phyloP scores from a whole-genome alignment of 179 eudicot genomes.

The Spergularia azorica region DNA sequence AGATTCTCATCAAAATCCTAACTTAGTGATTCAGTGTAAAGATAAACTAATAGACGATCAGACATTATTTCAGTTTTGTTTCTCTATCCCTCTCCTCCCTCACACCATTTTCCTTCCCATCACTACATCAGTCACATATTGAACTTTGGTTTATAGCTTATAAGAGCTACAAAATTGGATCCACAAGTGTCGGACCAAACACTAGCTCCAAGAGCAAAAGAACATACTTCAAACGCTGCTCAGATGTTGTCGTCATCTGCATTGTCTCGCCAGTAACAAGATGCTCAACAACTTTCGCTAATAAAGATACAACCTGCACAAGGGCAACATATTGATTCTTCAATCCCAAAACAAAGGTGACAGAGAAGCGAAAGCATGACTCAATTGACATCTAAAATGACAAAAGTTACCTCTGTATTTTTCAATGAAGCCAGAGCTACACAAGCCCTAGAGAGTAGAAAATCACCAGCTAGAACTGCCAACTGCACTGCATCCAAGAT shows the following conservation, averaged over 20 bases:
- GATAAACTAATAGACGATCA: no score
- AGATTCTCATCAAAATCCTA: not conserved
- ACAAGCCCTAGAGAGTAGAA: slow-evolving; percentile 93
- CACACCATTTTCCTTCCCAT: not conserved
- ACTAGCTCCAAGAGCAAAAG: slow-evolving; percentile 1
- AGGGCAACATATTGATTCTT: not conserved
- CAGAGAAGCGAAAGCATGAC: not conserved
- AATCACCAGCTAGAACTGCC: slow-evolving; percentile 94
- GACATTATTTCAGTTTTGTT: no score
- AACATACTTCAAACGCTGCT: slow-evolving; percentile 78
- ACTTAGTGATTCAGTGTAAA: no score
- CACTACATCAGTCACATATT: not conserved
- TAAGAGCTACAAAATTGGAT: no score
- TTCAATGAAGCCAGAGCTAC: slow-evolving; percentile 86
- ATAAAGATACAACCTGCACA: slow-evolving; percentile 80
- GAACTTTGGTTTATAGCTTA: not conserved
- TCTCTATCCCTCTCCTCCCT: not conserved
- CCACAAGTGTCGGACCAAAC: not conserved
- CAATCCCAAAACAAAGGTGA: slow-evolving; percentile 1
- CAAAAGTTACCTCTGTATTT: slow-evolving; percentile 72
- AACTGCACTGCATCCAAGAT: slow-evolving; percentile 53
- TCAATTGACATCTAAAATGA: not conserved
- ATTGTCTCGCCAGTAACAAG: slow-evolving; percentile 98
- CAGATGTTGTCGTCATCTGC: slow-evolving; percentile 91
- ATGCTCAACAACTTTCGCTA: slow-evolving; percentile 89